Evolutionary conservation across 257 asterid species (phyloP).

Genomic region (Handroanthus guayacan): DNA sequence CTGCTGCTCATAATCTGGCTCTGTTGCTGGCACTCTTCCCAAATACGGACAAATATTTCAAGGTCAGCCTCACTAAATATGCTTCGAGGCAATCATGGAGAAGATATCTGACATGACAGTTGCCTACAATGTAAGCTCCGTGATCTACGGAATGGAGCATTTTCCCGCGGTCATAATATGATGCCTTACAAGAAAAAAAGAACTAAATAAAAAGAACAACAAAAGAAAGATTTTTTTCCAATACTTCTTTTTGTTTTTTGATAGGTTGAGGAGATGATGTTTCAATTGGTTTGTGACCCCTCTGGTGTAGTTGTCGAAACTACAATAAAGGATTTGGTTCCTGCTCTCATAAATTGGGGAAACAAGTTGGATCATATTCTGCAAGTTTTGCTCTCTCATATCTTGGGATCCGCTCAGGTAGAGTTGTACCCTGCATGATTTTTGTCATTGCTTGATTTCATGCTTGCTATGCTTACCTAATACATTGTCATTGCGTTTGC

Average conservation of each 20-base stretch:
- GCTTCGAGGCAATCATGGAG: constrained; percentile 99
- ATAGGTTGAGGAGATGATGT: constrained; percentile 99
- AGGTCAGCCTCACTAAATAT: constrained; percentile 99
- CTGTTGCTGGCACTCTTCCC: constrained; percentile 97
- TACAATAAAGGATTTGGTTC: constrained; percentile 86
- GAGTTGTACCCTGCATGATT: constrained; percentile 17
- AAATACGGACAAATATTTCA: constrained; percentile 95
- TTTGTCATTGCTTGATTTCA: constrained; percentile 16
- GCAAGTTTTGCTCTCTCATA: constrained; percentile 73
- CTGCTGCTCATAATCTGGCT: constrained; percentile 96
- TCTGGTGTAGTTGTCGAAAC: constrained; percentile 96
- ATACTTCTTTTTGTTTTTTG: constrained; percentile 49
- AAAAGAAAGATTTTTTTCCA: constrained; percentile 47
- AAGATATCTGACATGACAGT: constrained; percentile 95
- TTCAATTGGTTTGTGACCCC: constrained; percentile 93
- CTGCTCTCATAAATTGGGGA: constrained; percentile 91
- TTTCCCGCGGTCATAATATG: constrained; percentile 66
- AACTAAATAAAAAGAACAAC: constrained; percentile 8
- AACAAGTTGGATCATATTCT: constrained; percentile 85
- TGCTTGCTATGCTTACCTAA: constrained; percentile 40
- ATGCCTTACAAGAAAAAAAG: constrained; percentile 48
- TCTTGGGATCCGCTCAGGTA: constrained; percentile 88
- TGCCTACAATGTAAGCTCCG: constrained; percentile 98
- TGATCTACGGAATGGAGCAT: constrained; percentile 96
- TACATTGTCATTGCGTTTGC: constrained; percentile 41